A percentile compares a stretch with the other conserved stretches of the same genome.
phyloP scores from a whole-genome alignment of 192 early-diverging fungal genomes.

The Lobosporangium transversale region DNA sequence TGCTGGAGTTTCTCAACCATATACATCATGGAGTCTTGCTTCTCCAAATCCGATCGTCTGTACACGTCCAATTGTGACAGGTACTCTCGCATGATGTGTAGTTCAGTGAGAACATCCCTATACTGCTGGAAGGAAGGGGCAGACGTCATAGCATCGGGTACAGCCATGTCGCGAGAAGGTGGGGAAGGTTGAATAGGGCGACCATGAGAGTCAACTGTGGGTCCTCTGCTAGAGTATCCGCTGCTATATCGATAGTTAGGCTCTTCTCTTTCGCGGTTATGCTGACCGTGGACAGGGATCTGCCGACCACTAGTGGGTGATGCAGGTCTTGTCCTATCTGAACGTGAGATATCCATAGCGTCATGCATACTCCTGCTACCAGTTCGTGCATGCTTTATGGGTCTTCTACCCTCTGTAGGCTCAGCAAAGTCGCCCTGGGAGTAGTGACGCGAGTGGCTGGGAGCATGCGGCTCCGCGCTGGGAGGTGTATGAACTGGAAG shows the following conservation, averaged over 20 bases:
- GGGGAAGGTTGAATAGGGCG: slow-evolving; percentile 2
- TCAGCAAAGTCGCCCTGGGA: slow-evolving; percentile 4
- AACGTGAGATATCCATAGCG: background rate
- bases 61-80: slow-evolving; percentile 35
- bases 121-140: slow-evolving; percentile 14
- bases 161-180: background rate
- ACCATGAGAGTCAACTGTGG: background rate
- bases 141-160: background rate
- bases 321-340: too few relatives aligned
- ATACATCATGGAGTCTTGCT: slow-evolving; percentile 28
- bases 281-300: too few relatives aligned
- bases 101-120: slow-evolving; percentile 27
- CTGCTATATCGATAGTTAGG: background rate
- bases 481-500: background rate
- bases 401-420: slow-evolving; percentile 17
- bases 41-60: slow-evolving; percentile 15
- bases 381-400: slow-evolving; percentile 39
- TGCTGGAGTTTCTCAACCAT: slow-evolving; percentile 36
- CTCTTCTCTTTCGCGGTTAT: background rate
- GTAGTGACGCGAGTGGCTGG: slow-evolving; percentile 10
- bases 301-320: too few relatives aligned
- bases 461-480: background rate
- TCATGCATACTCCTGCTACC: slow-evolving; percentile 16
- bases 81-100: slow-evolving; percentile 28
- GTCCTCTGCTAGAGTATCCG: slow-evolving; percentile 5